phyloP scores from a whole-genome alignment of 2,329 filamentous ascomycete genomes.

The Kalmusia sp. region DNA sequence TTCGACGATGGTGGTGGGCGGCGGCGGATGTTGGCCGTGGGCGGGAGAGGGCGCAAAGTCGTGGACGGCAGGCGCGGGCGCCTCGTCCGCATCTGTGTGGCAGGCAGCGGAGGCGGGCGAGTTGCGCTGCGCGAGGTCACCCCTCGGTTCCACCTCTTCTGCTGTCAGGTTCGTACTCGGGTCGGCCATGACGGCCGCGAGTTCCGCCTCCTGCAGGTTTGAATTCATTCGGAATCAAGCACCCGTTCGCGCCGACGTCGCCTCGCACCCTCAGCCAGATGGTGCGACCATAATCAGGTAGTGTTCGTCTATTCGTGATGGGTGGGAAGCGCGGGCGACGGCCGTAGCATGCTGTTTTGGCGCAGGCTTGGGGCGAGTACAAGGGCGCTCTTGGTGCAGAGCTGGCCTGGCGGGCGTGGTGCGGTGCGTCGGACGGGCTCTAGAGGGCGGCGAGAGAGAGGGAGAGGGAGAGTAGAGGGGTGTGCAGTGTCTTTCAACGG shows the following conservation, averaged over 20 bases:
- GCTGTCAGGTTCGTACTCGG: slow-evolving; percentile 32
- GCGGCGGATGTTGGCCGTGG: slow-evolving; percentile 16
- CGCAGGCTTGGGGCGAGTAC: background rate
- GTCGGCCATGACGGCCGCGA: slow-evolving; percentile 38
- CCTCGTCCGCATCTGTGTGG: slow-evolving; percentile 25
- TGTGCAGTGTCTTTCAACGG: background rate
- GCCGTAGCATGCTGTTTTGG: slow-evolving; percentile 38
- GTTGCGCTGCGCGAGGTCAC: slow-evolving; percentile 17
- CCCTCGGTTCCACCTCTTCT: slow-evolving; percentile 14
- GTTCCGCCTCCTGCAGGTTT: slow-evolving; percentile 28
- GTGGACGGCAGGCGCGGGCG: slow-evolving; percentile 16
- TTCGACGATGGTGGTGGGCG: slow-evolving; percentile 7
- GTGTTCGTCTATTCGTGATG: slow-evolving; percentile 20
- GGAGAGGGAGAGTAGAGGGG: background rate
- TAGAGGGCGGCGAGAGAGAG: background rate
- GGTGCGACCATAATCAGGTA: slow-evolving; percentile 37
- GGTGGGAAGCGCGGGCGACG: slow-evolving; percentile 20
- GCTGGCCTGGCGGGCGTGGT: slow-evolving; percentile 4
- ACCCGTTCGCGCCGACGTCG: slow-evolving; percentile 24
- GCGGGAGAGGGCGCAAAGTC: slow-evolving; percentile 10
- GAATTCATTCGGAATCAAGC: slow-evolving; percentile 19
- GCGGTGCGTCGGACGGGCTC: slow-evolving; percentile 14
- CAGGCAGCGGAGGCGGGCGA: slow-evolving; percentile 37
- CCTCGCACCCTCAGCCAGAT: slow-evolving; percentile 28
- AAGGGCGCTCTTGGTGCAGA: slow-evolving; percentile 13